phyloP scores from a whole-genome alignment of 2,329 filamentous ascomycete species.

The Trichoderma semiorbis region DNA sequence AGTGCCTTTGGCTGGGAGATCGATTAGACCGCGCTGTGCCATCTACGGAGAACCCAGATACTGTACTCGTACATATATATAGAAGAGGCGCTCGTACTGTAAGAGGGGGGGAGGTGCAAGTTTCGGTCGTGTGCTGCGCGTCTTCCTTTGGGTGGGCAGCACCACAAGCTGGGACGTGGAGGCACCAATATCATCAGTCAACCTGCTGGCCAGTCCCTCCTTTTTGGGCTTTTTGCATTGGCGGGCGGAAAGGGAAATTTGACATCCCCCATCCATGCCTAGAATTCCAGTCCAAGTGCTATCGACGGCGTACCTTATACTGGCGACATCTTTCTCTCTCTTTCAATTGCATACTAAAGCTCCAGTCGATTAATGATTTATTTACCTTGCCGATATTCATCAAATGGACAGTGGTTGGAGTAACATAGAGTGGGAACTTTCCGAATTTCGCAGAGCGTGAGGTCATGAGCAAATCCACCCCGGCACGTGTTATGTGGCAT shows the following conservation, averaged over 20 bases:
- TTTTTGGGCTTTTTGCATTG: neutral
- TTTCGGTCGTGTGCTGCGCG: neutral
- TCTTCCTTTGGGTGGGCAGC: constrained; percentile 1
- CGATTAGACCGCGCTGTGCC: neutral
- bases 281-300: neutral
- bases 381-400: neutral
- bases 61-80: neutral
- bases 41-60: neutral
- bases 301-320: neutral
- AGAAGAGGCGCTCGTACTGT: neutral
- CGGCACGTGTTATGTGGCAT: neutral
- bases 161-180: neutral
- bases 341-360: neutral
- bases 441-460: neutral
- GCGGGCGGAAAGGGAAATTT: neutral
- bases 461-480: neutral
- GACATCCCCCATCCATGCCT: neutral
- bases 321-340: neutral
- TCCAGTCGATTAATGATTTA: neutral
- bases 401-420: neutral
- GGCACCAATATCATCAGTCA: neutral
- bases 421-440: neutral
- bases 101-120: neutral
- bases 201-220: neutral
- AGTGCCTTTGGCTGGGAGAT: neutral